Evolutionary conservation across 2,329 filamentous ascomycete species (phyloP), one percentile per base, ranked within the genome.

Genomic region (Xylariomycetidae sp.): DNA sequence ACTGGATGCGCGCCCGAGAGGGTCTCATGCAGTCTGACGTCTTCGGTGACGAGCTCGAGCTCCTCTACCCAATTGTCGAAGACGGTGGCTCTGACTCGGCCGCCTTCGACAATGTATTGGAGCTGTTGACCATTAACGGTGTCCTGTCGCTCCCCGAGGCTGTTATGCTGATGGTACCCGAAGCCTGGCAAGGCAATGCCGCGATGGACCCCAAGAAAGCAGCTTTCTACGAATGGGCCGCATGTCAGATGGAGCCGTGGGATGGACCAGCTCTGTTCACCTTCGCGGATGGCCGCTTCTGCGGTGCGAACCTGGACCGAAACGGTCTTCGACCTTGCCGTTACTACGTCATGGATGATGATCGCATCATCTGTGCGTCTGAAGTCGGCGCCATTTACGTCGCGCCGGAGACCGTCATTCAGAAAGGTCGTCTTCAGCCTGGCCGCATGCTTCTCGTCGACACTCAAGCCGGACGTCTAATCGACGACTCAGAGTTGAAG

Each of bases 161-260:
- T 31, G 85, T 96, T 49, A 96, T 96, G 90, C 75, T 96, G 51
- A 95, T 96, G 89, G 86, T 96, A 31, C 90, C 90, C 15, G 90
- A 96, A 65, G 90, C 90, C 40, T 96, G 90, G 90, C 88, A 96
- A 64, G 90, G 89, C 41, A 95, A 95, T 61, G 70, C 79, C 23
- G 71, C 79, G 39, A 94, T 96, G 83, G 89, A 95, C 52, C 86
- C 88, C 36, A 85, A 86, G 54, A 96, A 96, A 68, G 85, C 89
- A 38, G 90, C 90, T 32, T 96, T 95, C 65, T 96, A 96, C 65
- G 89, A 96, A 61, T 96, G 90, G 88, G 90, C 90, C 53, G 89
- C 88, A 47, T 96, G 90, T 62, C 85, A 94, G 71, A 96, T 96
- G 90, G 90, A 96, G 68, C 89, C 90, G 12, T 96, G 90, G 90